Conservation (phyloP, 1,284 basidiomycete species). For the Coriolopsis trogii region DNA sequence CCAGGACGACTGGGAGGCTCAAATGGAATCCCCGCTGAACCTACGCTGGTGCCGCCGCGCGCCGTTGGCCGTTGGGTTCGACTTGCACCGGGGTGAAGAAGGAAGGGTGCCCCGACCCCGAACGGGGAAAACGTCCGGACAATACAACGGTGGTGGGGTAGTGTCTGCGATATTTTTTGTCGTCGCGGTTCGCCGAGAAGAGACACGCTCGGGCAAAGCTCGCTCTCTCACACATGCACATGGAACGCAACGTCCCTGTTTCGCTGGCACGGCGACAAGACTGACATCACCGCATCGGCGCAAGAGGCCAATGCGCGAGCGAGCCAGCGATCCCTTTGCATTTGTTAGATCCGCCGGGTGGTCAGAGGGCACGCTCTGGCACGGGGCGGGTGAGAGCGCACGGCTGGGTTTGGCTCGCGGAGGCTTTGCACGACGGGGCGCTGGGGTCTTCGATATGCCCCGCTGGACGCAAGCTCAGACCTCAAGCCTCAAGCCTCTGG, state of each 20-base stretch:
- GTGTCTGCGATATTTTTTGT: neutral
- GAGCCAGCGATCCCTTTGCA: neutral
- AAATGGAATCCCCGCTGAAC: slow-evolving; percentile 11
- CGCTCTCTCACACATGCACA: slow-evolving; percentile 14
- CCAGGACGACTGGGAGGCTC: neutral
- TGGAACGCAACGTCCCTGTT: too few relatives aligned
- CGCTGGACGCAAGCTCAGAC: too few relatives aligned
- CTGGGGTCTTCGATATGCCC: slow-evolving; percentile 17
- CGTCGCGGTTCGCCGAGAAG: too few relatives aligned
- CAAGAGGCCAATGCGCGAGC: too few relatives aligned
- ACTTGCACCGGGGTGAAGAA: slow-evolving; percentile 7
- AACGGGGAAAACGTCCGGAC: slow-evolving; percentile 13
- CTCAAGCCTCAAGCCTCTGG: neutral
- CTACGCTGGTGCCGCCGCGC: too few relatives aligned
- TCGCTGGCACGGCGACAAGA: slow-evolving; percentile 7
- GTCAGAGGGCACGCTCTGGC: neutral
- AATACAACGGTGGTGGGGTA: slow-evolving; percentile 17
- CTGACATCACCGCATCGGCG: slow-evolving; percentile 13
- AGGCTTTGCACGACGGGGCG: neutral
- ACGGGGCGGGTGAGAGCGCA: neutral
- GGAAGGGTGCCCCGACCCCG: slow-evolving; percentile 2
- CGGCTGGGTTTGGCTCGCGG: neutral
- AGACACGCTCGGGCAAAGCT: too few relatives aligned
- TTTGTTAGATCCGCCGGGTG: slow-evolving; percentile 3
- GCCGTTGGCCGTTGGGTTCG: slow-evolving; percentile 12